These are phyloP conservation scores for Teratosphaeriaceae sp. DNA, from an alignment of 2,329 filamentous ascomycete genomes.

Conservation along the genomic window DNA sequence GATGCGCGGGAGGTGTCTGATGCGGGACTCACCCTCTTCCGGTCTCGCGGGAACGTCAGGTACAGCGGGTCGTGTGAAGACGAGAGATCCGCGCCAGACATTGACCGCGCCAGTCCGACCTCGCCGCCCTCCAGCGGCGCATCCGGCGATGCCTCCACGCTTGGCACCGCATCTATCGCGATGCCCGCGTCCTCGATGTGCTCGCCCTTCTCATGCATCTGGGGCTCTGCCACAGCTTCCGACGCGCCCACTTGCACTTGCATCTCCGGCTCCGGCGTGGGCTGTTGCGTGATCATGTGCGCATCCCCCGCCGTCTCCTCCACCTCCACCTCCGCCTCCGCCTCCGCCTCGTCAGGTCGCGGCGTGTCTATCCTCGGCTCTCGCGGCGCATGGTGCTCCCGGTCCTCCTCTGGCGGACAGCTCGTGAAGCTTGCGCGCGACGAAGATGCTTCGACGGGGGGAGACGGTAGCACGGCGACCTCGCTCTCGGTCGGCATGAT, in stretches of 20 bases:
- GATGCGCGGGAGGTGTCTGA: too few species aligned
- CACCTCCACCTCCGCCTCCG: constrained; percentile 4
- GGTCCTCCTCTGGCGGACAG: constrained; percentile 34
- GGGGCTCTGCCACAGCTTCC: background rate
- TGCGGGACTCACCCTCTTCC: constrained; percentile 18
- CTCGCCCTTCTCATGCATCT: constrained; percentile 31
- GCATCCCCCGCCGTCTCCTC: constrained; percentile 8
- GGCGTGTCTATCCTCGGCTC: constrained; percentile 22
- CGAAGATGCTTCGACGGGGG: constrained; percentile 12
- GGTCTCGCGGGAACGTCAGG: constrained; percentile 20
- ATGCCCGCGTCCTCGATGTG: constrained; percentile 34
- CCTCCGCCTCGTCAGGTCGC: constrained; percentile 12
- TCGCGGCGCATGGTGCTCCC: constrained; percentile 17
- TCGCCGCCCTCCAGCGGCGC: constrained; percentile 24
- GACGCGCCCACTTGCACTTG: constrained; percentile 11
- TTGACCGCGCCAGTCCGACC: constrained; percentile 20
- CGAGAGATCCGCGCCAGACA: constrained; percentile 22
- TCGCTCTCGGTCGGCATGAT: constrained; percentile 18
- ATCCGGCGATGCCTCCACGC: constrained; percentile 21
- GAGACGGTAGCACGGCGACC: constrained; percentile 9
- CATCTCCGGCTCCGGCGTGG: constrained; percentile 24
- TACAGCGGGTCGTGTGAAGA: constrained; percentile 17
- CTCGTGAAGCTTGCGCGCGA: constrained; percentile 27
- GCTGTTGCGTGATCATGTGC: constrained; percentile 19
- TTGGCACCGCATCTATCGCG: constrained; percentile 18